These are phyloP conservation scores for Penicillium sp. DNA, from an alignment of 2,329 filamentous ascomycete species.

Conservation along the genomic window DNA sequence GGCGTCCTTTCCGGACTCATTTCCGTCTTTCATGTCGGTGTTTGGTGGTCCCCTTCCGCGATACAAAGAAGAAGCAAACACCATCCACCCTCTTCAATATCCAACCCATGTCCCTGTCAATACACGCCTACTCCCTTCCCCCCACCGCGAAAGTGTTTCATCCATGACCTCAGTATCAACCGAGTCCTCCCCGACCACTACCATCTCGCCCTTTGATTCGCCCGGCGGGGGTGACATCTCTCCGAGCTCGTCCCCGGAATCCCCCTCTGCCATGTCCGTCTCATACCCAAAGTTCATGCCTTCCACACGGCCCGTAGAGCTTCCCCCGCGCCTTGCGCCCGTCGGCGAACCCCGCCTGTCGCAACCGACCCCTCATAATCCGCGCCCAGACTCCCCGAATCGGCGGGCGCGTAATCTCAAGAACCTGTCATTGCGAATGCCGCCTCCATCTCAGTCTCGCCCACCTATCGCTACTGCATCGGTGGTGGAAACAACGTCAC, in stretches of 20 bases:
- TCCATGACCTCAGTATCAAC: conserved; percentile 70
- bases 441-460: conserved; percentile 45
- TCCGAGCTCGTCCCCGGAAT: conserved; percentile 89
- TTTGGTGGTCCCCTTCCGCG: conserved; percentile 45
- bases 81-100: conserved; percentile 28
- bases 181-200: conserved; percentile 93
- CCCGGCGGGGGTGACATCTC: conserved; percentile 87
- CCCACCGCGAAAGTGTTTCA: conserved; percentile 47
- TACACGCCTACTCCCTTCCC: conserved; percentile 31
- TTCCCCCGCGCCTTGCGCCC: conserved; percentile 23
- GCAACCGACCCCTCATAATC: conserved; percentile 38
- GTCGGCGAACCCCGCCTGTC: not conserved
- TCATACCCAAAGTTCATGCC: conserved; percentile 44
- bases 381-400: conserved; percentile 41
- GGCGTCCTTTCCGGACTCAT: conserved; percentile 45
- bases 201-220: conserved; percentile 87
- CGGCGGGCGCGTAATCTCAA: conserved; percentile 59
- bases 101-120: conserved; percentile 32
- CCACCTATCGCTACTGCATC: conserved; percentile 52
- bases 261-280: conserved; percentile 70
- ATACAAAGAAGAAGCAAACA: conserved; percentile 32
- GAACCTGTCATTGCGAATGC: conserved; percentile 63
- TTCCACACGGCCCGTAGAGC: conserved; percentile 28
- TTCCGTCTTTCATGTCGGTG: conserved; percentile 56
- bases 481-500: conserved; percentile 43